Conservation (phyloP, 441 rosid genomes). For the Arabidopsis lyrata region DNA sequence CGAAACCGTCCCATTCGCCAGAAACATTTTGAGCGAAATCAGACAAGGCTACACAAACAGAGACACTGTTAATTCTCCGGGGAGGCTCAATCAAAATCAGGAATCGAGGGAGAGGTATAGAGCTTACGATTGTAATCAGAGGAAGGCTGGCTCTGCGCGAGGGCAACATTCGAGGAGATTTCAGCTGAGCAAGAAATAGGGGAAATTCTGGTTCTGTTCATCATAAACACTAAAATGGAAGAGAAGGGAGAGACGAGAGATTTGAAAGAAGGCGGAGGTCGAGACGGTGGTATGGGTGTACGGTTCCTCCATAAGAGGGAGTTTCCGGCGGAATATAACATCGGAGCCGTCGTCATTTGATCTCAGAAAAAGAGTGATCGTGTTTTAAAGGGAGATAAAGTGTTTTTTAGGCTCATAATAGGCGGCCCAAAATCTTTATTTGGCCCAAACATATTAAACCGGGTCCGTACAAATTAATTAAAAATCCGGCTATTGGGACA, state of each 20-base stretch:
- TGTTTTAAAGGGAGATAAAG: no score
- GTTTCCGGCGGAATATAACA: constrained; percentile 28
- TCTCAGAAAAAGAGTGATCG: no score
- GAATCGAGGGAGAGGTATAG: not conserved
- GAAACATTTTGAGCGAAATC: constrained; percentile 77
- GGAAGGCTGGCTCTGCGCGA: constrained; percentile 24
- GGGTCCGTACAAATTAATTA: no score
- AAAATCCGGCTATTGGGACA: no score
- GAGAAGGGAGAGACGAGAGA: constrained; percentile 22
- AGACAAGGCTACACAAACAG: constrained; percentile 57
- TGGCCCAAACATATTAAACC: no score
- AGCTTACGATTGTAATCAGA: constrained; percentile 26
- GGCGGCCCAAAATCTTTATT: no score
- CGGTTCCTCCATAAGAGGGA: constrained; percentile 33
- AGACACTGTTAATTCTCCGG: not conserved
- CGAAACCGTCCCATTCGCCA: constrained; percentile 98
- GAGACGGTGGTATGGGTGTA: not conserved
- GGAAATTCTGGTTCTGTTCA: not conserved
- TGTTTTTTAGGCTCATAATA: no score
- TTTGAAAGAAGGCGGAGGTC: constrained; percentile 4
- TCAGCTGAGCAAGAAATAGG: constrained; percentile 34
- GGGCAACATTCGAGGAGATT: constrained; percentile 21
- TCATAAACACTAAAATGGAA: not conserved
- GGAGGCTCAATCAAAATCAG: not conserved
- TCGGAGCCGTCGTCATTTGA: not conserved